These are phyloP conservation scores for Zymoseptoria ardabiliae DNA, from an alignment of 2,329 filamentous ascomycete species.

Conservation along the genomic window DNA sequence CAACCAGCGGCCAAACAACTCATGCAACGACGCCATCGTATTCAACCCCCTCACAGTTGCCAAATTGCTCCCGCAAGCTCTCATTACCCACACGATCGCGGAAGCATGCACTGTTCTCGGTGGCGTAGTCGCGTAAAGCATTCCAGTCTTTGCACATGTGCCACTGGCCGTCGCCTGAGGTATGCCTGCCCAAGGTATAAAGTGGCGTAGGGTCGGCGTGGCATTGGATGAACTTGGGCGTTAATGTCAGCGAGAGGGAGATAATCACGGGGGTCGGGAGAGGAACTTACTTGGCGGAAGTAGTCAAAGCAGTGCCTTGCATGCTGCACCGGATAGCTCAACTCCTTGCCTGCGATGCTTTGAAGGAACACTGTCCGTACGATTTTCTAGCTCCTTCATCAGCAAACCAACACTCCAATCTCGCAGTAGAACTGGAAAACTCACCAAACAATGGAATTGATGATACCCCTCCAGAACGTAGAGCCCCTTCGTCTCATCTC, in stretches of 20 bases:
- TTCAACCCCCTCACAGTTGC: neutral
- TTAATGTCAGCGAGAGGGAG: neutral
- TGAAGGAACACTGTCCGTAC: constrained; percentile 7
- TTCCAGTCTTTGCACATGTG: constrained; percentile 7
- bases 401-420: neutral
- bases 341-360: neutral
- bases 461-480: neutral
- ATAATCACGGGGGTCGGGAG: neutral
- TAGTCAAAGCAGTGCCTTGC: neutral
- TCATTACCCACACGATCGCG: constrained; percentile 6
- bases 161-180: constrained; percentile 6
- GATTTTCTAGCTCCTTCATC: neutral
- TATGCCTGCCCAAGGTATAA: constrained; percentile 7
- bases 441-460: neutral
- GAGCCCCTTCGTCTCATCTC: neutral
- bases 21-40: neutral
- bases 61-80: neutral
- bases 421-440: neutral
- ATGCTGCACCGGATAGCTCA: constrained; percentile 8
- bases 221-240: constrained; percentile 8
- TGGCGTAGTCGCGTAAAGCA: constrained; percentile 13
- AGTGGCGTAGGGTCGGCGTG: constrained; percentile 11
- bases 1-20: neutral
- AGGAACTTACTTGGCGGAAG: neutral
- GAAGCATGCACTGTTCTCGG: constrained; percentile 4